phyloP scores from a whole-genome alignment of 257 asterid genomes.

The Solanum okadae region DNA sequence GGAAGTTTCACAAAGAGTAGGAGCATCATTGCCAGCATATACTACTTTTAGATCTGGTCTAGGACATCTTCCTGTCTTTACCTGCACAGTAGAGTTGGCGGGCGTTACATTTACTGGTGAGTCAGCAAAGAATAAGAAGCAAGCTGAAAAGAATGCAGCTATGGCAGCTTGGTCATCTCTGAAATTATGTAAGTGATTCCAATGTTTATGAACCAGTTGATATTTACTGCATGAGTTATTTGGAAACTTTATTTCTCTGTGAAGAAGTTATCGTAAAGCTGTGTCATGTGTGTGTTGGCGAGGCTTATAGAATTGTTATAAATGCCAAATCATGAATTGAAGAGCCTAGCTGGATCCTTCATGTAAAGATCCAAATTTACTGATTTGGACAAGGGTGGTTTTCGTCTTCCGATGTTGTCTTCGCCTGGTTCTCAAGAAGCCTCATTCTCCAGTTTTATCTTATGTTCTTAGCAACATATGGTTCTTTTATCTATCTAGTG shows the following conservation, averaged over 20 bases:
- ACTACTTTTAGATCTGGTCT: constrained; percentile 36
- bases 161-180: constrained; percentile 55
- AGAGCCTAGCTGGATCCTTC: neutral
- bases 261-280: neutral
- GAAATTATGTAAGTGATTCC: constrained; percentile 25
- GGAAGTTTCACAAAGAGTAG: constrained; percentile 51
- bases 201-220: neutral
- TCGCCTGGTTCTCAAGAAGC: neutral
- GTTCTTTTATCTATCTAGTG: neutral
- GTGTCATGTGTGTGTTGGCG: neutral
- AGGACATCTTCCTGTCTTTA: constrained; percentile 43
- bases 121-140: constrained; percentile 47
- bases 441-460: neutral
- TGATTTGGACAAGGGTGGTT: neutral
- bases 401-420: neutral
- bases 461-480: neutral
- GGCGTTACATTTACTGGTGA: constrained; percentile 41
- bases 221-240: neutral
- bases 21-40: constrained; percentile 37
- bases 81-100: constrained; percentile 40
- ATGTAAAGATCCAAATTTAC: neutral
- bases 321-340: neutral
- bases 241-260: neutral
- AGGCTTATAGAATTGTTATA: neutral
- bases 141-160: constrained; percentile 52